Base-by-base conservation (phyloP, 78 protist species). In the Polysphondylium violaceum region DNA sequence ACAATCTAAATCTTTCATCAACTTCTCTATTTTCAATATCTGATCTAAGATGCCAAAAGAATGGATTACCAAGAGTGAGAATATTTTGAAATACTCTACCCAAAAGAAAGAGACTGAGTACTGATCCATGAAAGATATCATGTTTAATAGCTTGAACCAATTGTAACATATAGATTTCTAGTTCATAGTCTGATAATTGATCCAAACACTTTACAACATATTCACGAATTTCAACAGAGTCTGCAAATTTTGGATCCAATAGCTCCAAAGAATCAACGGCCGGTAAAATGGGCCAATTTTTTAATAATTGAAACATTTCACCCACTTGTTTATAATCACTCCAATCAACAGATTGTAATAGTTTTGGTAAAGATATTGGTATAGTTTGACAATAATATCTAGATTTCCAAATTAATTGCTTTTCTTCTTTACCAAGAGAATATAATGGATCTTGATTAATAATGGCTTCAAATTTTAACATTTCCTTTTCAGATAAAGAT, bases 121-220 rank as follows among this genome's bases (percentile, higher is more conserved):
- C 75, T 3, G 93, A 81, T 21, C 85, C 92, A 71, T 94, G 97
- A 53, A 94, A 76, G n/a, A 94, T 76, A 43, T 97, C 98, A 63
- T 87, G 95, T 76, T 96, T 97, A 53, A 93, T 27, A 1, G 93
- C 95, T 73, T 97, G 98, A 7, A 96, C 96, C 55, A 97, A 79
- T 74, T 97, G 99, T 21, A 95, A 68, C 74, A 97, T 72, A 31
- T 61, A 96, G 33, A 68, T 38, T 17, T 33, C 96, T 67, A 97
- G 67, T 44, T 94, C 95, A 53, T 89, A 88, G 60, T 97, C 96
- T 11, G 76, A 6, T 43, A 97, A 31, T 16, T 19, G 38, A n/a
- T 89, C 94, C 19, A 97, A 88, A 38, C 93, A 74, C 51, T 91
- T 74, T 9, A 96, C 96, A 4, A 97, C 99, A 36, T 33, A 91